Evolutionary conservation across 2,329 filamentous ascomycete species (phyloP).

Genomic region (Leptographium radiaticola): DNA sequence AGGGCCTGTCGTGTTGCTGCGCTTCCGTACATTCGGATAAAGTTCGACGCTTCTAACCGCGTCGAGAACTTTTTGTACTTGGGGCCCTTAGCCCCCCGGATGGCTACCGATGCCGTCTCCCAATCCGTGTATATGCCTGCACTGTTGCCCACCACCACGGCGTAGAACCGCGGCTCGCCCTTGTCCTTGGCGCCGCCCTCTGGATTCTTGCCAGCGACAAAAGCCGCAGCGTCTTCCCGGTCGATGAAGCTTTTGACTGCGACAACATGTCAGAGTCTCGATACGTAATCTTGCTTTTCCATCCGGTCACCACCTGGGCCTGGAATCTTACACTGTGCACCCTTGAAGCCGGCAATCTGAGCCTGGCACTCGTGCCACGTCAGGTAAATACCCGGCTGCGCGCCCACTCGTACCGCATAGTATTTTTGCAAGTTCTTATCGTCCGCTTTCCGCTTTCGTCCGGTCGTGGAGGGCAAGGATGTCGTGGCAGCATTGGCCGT

Average conservation of each 20-base stretch:
- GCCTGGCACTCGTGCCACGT: conserved; percentile 48
- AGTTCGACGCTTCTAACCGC: conserved; percentile 62
- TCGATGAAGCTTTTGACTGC: conserved; percentile 57
- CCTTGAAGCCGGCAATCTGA: conserved; percentile 47
- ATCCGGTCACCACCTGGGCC: background rate
- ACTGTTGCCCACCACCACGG: conserved; percentile 42
- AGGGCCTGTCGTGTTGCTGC: conserved; percentile 28
- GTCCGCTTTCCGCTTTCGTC: conserved; percentile 37
- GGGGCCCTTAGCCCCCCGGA: conserved; percentile 57
- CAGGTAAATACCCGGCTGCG: conserved; percentile 46
- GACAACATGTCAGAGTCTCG: background rate
- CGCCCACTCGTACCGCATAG: conserved; percentile 48
- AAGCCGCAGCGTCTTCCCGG: conserved; percentile 64
- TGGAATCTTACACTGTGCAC: conserved; percentile 48
- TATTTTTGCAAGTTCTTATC: conserved; percentile 35
- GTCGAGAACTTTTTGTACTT: conserved; percentile 59
- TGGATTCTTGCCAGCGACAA: conserved; percentile 49
- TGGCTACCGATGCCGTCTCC: conserved; percentile 58
- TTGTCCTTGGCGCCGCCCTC: conserved; percentile 23
- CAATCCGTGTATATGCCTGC: conserved; percentile 52
- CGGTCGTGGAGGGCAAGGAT: background rate
- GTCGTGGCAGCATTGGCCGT: background rate
- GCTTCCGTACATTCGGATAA: conserved; percentile 43
- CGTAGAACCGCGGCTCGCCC: conserved; percentile 39
- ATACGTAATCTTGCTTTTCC: background rate